Conservation (phyloP, 768 basidiomycete genomes). For the Rubroboletus satanas region DNA sequence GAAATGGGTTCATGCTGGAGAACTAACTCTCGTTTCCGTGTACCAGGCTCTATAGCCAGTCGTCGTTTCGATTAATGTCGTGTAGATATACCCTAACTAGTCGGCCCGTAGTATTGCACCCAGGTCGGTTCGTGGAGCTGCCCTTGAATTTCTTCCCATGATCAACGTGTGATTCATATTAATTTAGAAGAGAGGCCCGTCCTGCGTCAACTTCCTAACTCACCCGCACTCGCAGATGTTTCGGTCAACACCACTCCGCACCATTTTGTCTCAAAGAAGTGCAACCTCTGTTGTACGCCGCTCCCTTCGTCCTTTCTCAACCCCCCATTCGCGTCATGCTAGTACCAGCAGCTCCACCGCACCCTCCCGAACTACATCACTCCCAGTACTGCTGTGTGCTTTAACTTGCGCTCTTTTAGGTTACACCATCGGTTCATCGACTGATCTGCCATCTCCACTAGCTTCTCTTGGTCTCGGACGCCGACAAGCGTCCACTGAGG, state of each 20-base stretch:
- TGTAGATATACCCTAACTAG: constrained; percentile 15
- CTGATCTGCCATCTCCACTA: constrained; percentile 1
- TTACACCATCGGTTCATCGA: constrained; percentile 18
- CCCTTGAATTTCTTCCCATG: background rate
- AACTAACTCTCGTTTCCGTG: background rate
- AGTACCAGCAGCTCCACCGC: constrained; percentile 2
- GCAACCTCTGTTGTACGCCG: background rate
- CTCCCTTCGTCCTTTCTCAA: background rate
- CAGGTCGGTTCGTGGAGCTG: background rate
- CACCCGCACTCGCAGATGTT: constrained; percentile 5
- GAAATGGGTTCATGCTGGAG: background rate
- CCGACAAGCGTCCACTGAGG: background rate
- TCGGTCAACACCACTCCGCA: constrained; percentile 8
- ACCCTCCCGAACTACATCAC: background rate
- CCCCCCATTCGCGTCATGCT: constrained; percentile 1
- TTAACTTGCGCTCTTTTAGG: constrained; percentile 19
- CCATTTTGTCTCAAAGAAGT: background rate
- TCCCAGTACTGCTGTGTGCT: constrained; percentile 15
- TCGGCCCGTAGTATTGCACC: background rate
- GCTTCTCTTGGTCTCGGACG: constrained; percentile 5
- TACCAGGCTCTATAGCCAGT: constrained; percentile 17
- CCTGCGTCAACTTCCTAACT: background rate
- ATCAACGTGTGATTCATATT: background rate
- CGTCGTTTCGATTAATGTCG: background rate
- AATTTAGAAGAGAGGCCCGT: background rate